These are phyloP conservation scores for Cyclotella baltica DNA, from an alignment of 108 stramenopile species.

Conservation along the genomic window DNA sequence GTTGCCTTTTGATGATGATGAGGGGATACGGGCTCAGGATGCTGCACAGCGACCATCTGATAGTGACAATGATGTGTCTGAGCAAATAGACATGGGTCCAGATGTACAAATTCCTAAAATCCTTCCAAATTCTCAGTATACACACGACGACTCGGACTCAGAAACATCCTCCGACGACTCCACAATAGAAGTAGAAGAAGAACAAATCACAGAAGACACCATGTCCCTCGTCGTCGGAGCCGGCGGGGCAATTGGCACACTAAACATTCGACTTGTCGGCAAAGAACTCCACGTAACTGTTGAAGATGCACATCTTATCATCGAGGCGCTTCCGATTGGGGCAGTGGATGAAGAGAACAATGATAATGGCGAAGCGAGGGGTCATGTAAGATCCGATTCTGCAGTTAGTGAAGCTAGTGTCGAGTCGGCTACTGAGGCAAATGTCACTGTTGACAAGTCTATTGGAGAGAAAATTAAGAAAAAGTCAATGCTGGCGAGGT, in stretches of 20 bases:
- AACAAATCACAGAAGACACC: conserved; percentile 48
- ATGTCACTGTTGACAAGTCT: conserved; percentile 36
- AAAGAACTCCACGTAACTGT: conserved; percentile 76
- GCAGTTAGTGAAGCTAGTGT: conserved; percentile 11
- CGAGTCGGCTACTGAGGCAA: conserved; percentile 8
- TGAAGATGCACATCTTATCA: conserved; percentile 78
- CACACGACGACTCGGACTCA: conserved; percentile 56
- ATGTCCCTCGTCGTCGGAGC: conserved; percentile 68
- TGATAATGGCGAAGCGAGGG: neutral
- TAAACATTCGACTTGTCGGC: conserved; percentile 70
- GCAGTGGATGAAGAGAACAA: conserved; percentile 35
- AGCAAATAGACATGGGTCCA: neutral
- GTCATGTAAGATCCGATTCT: conserved; percentile 10
- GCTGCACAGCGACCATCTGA: neutral
- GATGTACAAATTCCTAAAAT: neutral
- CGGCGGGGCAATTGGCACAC: conserved; percentile 72
- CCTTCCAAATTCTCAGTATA: neutral
- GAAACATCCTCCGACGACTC: conserved; percentile 15
- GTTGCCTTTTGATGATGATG: conserved; percentile 2
- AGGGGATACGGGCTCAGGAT: neutral
- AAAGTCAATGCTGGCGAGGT: conserved; percentile 64
- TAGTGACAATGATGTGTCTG: neutral
- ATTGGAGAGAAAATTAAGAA: conserved; percentile 74
- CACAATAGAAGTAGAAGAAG: conserved; percentile 56
- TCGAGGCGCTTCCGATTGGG: conserved; percentile 64